Base-by-base conservation (phyloP, 805 yeast species). In the Saccharomycopsis javanensis region DNA sequence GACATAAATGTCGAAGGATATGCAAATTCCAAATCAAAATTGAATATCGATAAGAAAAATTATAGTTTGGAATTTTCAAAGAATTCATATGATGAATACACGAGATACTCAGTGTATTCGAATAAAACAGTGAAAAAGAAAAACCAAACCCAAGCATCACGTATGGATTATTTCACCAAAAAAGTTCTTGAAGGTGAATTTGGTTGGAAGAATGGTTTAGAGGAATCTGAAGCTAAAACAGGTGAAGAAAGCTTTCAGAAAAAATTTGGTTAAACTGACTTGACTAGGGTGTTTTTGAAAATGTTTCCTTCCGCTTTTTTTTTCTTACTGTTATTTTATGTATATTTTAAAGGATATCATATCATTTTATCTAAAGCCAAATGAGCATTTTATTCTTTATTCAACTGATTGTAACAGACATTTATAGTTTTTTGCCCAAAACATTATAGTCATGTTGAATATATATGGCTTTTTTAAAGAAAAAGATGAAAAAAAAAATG, bases 31-130 rank as follows among this genome's bases (percentile, higher is more conserved):
- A 30, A 55, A 16, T 73, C 92, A 69, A 82, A 82, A 65, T 92
- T 94, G 18, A 83, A 88, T 51, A 79, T 92, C 42, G 83, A 91
- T 65, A 81, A 82, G 64, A 85, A 85, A 64, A 81, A 90, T 3
- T 94, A 88, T 69, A 78, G 87, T 61, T 71, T 94, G 65, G 83
- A 86, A 66, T 90, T 92, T 67, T 96, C 88, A 66, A 78, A 85
- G 4, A 83, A 78, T 5, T 81, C 96, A 0, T 81, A 78, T 62
- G 99, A 94, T 71, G 85, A 83, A 61, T 89, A 86, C 64, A 78
- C 88, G 2, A 76, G 95, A 53, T 77, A 75, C 60, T 71, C 83
- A 0, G 72, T 80, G 13, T 56, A 42, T 28, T 30, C 31, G 18
- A 45, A 69, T 55, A 70, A 73, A 10, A 34, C 57, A 5, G 64